Base-by-base conservation (phyloP, 352 stramenopile species). In the Blastocystis hominis region DNA sequence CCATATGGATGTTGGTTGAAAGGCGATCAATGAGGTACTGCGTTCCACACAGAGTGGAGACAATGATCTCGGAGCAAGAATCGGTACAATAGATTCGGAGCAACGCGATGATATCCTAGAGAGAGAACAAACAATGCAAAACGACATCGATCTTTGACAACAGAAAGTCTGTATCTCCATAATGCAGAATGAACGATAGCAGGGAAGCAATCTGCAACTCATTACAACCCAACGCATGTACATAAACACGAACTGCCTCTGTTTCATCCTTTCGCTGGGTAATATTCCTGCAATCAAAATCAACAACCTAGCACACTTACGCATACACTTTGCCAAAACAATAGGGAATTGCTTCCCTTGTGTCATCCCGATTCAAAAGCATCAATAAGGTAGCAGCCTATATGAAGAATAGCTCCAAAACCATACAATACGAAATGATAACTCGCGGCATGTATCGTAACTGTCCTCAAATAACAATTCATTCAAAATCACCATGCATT, bases 381-480 rank as follows among this genome's bases (percentile, higher is more conserved):
- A 34, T 24, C n/a, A 80, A 30, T 44, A 62, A 10, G n/a, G 40
- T 62, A 20, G 24, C 24, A 30, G 46, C 20, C 70, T 80, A 80
- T 24, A 63, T 76, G 3, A 20, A 62, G n/a, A 17, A 62, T 36
- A 17, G 15, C 20, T 34, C 13, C 55, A n/a, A 80, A 15, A 34
- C 15, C 44, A 9, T 66, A 80, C 70, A 34, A 80, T 80, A 36
- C 38, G 44, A 61, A 62, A 80, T 5, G 13, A 44, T 34, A 80
- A 20, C 70, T 80, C 70, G 15, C 70, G n/a, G n/a, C 47, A 80
- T 20, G 50, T 80, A 46, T 80, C 70, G 34, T 80, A 80, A 13
- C 36, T 17, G 20, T 80, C 70, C 17, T 46, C 38, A 36, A 44
- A 80, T 24, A 34, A 46, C 3, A 80, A 46, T 7, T n/a, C 5